Evolutionary conservation across 441 rosid species (phyloP), one percentile per base, ranked within the genome.

Genomic region (Metrosideros polymorpha): DNA sequence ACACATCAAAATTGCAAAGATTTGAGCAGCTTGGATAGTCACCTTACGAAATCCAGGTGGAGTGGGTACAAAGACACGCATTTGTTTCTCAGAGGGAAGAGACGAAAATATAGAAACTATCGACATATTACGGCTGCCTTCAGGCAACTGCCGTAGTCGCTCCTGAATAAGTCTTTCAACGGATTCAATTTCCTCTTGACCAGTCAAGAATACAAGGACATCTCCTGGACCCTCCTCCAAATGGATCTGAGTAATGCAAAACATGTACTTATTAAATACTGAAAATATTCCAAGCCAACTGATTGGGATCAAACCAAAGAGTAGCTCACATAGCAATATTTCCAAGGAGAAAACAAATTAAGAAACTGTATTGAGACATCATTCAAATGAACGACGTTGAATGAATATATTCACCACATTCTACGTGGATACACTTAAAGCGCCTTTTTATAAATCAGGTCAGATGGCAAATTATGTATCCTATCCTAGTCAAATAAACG

Each of bases 141-240:
- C 97, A 88, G 98, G 97, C 88, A 96, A 89, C 82, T 92, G 91
- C 84, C 71, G 89, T 83, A 97, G 93, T 87, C 90, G 90, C 89
- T 96, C 98, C 59, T 89, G 92, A 52, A 96, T 92, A 89, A 93
- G 90, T 83, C 94, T 95, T 86, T 94, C 95, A 87, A 95, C 94
- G 12, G 96, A 91, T 90, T 97, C 99, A 84, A 96, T 97, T 88
- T 96, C 98, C 90, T 97, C 99, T 95, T 97, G 99, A 79, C 99
- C 99, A 39, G 99, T 97, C 86, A 97, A 92, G 87, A 97, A 97
- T 63, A 95, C 98, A 88, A 97, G 98, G 86, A 97, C 88, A 91
- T 97, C 99, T 88, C 99, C 99, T 49, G 93, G 92, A 88, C 88
- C 89, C 91, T 96, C 99, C 85, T 93, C 94, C 90, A 90, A 88